These are phyloP conservation scores for Candida hispaniensis DNA, from an alignment of 805 yeast species.

Conservation along the genomic window DNA sequence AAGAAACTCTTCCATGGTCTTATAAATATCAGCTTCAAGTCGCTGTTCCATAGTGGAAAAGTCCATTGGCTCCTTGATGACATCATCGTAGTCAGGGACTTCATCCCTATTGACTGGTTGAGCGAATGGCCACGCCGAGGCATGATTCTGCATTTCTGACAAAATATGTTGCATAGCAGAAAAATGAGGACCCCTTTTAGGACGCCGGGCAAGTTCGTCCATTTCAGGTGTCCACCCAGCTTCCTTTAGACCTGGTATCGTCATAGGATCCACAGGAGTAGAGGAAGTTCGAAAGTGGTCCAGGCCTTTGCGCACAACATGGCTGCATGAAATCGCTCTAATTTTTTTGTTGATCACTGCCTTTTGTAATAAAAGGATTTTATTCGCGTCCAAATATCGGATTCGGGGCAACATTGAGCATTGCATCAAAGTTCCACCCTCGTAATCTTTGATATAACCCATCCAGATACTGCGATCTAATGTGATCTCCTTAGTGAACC, in stretches of 20 bases:
- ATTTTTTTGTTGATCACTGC: constrained; percentile 86
- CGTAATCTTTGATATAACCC: constrained; percentile 98
- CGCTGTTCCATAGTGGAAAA: constrained; percentile 89
- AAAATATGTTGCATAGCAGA: constrained; percentile 84
- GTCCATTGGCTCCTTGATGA: constrained; percentile 97
- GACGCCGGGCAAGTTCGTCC: constrained; percentile 93
- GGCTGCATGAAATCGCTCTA: constrained; percentile 64
- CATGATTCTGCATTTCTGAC: constrained; percentile 84
- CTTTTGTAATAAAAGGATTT: constrained; percentile 74
- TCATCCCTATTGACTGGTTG: constrained; percentile 88
- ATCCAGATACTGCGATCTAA: constrained; percentile 83
- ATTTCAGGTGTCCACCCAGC: constrained; percentile 98
- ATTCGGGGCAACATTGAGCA: constrained; percentile 85
- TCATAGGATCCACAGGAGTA: constrained; percentile 52
- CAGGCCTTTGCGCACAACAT: constrained; percentile 73
- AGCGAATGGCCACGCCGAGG: constrained; percentile 97
- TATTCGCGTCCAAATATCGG: constrained; percentile 80
- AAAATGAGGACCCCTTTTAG: constrained; percentile 89
- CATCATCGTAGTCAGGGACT: constrained; percentile 92
- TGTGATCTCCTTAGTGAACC: constrained; percentile 90
- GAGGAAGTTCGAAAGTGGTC: constrained; percentile 14
- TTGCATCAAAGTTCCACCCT: constrained; percentile 98
- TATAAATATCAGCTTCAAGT: constrained; percentile 83
- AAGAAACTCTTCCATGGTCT: constrained; percentile 79
- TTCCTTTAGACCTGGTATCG: constrained; percentile 82